Conservation (phyloP, 2,329 filamentous ascomycete genomes). For the Aspergillus uvarum region DNA sequence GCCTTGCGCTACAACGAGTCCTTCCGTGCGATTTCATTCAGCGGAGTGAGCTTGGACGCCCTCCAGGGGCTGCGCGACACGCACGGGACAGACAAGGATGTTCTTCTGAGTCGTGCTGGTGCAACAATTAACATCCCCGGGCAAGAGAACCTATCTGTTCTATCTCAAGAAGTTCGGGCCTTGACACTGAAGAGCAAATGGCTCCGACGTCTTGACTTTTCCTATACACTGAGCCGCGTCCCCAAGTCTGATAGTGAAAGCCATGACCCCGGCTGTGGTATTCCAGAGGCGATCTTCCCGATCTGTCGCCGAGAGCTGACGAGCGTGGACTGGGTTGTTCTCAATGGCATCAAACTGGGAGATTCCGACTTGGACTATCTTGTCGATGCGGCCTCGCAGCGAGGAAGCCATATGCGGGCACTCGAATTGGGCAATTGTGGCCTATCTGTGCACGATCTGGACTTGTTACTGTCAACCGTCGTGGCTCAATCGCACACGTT, state of each 20-base stretch:
- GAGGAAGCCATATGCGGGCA: slow-evolving; percentile 63
- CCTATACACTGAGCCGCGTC: slow-evolving; percentile 58
- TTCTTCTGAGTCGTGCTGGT: slow-evolving; percentile 60
- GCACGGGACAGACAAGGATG: slow-evolving; percentile 63
- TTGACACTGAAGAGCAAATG: slow-evolving; percentile 65
- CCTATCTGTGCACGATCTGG: slow-evolving; percentile 49
- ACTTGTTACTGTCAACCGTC: slow-evolving; percentile 64
- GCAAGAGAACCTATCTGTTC: slow-evolving; percentile 55
- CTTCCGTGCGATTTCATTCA: slow-evolving; percentile 68
- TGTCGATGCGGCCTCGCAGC: slow-evolving; percentile 67
- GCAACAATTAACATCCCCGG: slow-evolving; percentile 54
- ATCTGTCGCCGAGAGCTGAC: slow-evolving; percentile 66
- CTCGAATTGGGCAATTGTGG: slow-evolving; percentile 65
- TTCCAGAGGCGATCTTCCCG: slow-evolving; percentile 68
- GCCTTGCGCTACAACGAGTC: slow-evolving; percentile 69
- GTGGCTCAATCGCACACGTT: slow-evolving; percentile 65
- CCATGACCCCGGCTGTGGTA: slow-evolving; percentile 65
- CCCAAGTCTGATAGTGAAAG: slow-evolving; percentile 50
- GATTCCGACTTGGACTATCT: slow-evolving; percentile 67
- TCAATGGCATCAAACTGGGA: slow-evolving; percentile 68
- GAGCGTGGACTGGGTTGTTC: slow-evolving; percentile 68
- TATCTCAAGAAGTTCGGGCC: slow-evolving; percentile 68
- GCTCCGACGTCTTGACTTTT: slow-evolving; percentile 65
- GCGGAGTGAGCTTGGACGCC: slow-evolving; percentile 61
- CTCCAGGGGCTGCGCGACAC: slow-evolving; percentile 62